These are phyloP conservation scores for Lanmaoa pseudosensibilis DNA, from an alignment of 768 basidiomycete species.

Conservation along the genomic window DNA sequence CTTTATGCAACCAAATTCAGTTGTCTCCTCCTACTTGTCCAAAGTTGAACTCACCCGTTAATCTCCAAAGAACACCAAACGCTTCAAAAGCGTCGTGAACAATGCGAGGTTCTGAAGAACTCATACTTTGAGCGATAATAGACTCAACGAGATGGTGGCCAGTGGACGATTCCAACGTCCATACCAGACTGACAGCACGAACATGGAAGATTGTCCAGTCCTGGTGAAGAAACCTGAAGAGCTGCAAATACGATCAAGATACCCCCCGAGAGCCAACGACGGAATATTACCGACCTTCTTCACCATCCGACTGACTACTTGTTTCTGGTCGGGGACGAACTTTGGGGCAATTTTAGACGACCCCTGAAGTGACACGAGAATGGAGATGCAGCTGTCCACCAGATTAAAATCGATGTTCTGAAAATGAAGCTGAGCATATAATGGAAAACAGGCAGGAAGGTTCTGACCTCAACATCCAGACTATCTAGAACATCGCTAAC, in stretches of 20 bases:
- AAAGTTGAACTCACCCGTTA: slow-evolving; percentile 58
- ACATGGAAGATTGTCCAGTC: slow-evolving; percentile 72
- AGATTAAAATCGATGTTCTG: slow-evolving; percentile 55
- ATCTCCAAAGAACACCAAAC: slow-evolving; percentile 90
- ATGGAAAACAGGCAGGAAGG: not conserved
- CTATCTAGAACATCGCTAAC: slow-evolving; percentile 50
- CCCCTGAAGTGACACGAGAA: slow-evolving; percentile 56
- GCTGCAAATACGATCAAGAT: slow-evolving; percentile 37
- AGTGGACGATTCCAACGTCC: slow-evolving; percentile 65
- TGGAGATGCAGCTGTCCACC: slow-evolving; percentile 61
- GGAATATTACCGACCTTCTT: slow-evolving; percentile 38
- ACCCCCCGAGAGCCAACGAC: not conserved
- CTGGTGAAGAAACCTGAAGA: slow-evolving; percentile 72
- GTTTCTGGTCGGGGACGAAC: slow-evolving; percentile 54
- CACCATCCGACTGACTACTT: slow-evolving; percentile 59
- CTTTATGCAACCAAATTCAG: slow-evolving; percentile 38
- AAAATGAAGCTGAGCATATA: slow-evolving; percentile 7
- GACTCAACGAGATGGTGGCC: slow-evolving; percentile 71
- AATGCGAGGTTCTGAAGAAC: slow-evolving; percentile 47
- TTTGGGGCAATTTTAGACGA: slow-evolving; percentile 50
- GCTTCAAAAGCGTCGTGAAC: slow-evolving; percentile 71
- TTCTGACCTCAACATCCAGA: slow-evolving; percentile 56
- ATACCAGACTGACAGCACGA: slow-evolving; percentile 78
- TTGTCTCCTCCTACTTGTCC: not conserved
- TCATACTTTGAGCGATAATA: slow-evolving; percentile 72